These are phyloP conservation scores for Chrysanthemum makinoi DNA, from an alignment of 129 eudicot species.

Conservation along the genomic window DNA sequence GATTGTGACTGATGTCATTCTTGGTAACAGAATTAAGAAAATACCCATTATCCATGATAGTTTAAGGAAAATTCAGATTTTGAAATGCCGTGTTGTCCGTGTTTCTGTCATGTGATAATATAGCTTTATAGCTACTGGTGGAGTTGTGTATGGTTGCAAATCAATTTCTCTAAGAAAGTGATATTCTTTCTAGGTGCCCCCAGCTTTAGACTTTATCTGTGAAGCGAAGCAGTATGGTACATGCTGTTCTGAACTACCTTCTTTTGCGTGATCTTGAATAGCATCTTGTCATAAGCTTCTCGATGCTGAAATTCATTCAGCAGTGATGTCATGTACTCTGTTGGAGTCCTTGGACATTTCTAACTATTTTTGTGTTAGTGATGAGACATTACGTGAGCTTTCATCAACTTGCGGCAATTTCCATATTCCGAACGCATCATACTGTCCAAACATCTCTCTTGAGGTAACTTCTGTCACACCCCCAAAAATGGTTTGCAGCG, in stretches of 20 bases:
- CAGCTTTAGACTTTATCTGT: slow-evolving; percentile 84
- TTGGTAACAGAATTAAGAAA: slow-evolving; percentile 87
- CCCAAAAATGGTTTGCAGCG: too few species aligned
- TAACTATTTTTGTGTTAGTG: slow-evolving; percentile 82
- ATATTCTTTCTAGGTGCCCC: slow-evolving; percentile 67
- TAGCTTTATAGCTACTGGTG: slow-evolving; percentile 13
- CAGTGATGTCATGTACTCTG: slow-evolving; percentile 77
- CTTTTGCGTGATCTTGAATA: slow-evolving; percentile 81
- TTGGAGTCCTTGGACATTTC: slow-evolving; percentile 92
- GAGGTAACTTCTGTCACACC: too few species aligned
- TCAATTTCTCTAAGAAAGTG: slow-evolving; percentile 15
- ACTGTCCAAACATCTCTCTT: too few species aligned
- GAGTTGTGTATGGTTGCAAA: not conserved
- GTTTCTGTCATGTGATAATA: slow-evolving; percentile 68
- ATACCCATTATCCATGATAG: slow-evolving; percentile 76
- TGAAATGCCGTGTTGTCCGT: slow-evolving; percentile 88
- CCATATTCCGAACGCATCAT: slow-evolving; percentile 75
- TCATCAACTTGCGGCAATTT: slow-evolving; percentile 58
- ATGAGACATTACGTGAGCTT: slow-evolving; percentile 87
- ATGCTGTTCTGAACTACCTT: slow-evolving; percentile 81
- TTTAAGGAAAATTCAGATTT: too few species aligned
- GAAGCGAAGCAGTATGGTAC: too few species aligned
- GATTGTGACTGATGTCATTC: slow-evolving; percentile 74
- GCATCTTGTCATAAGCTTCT: slow-evolving; percentile 98
- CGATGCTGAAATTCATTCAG: slow-evolving; percentile 93